These are phyloP conservation scores for Seminavis robusta DNA, from an alignment of 108 stramenopile species.

Conservation along the genomic window DNA sequence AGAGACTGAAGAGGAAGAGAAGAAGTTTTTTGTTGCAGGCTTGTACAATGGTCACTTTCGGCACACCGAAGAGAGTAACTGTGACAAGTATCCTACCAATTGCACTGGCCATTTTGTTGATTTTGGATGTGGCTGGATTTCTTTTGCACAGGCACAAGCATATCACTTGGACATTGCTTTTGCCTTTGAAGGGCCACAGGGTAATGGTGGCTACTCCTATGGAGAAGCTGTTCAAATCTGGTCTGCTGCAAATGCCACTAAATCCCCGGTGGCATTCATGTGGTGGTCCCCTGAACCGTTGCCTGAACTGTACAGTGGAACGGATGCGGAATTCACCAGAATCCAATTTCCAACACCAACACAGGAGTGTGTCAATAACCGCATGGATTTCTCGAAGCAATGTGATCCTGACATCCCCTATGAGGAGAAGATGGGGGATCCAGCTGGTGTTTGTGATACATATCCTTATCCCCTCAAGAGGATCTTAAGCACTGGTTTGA, in stretches of 20 bases:
- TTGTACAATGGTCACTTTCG: no score
- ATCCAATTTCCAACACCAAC: constrained; percentile 20
- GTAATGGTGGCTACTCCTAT: constrained; percentile 28
- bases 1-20: constrained; percentile 24
- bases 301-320: no score
- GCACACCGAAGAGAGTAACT: no score
- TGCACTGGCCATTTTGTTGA: constrained; percentile 19
- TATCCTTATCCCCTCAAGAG: constrained; percentile 16
- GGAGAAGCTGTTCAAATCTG: constrained; percentile 33
- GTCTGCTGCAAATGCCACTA: constrained; percentile 34
- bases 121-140: constrained; percentile 8
- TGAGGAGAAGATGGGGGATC: constrained; percentile 5
- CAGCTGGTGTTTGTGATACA: constrained; percentile 24
- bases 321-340: constrained; percentile 15
- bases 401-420: constrained; percentile 7
- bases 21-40: constrained; percentile 4
- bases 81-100: no score
- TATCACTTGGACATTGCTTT: constrained; percentile 13
- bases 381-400: constrained; percentile 10
- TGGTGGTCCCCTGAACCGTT: no score
- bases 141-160: constrained; percentile 12
- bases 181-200: constrained; percentile 5
- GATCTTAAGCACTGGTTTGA: no score
- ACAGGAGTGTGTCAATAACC: background rate
- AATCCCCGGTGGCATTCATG: constrained; percentile 22